These are phyloP conservation scores for Torulaspora quercuum DNA, from an alignment of 805 yeast genomes.

Conservation along the genomic window DNA sequence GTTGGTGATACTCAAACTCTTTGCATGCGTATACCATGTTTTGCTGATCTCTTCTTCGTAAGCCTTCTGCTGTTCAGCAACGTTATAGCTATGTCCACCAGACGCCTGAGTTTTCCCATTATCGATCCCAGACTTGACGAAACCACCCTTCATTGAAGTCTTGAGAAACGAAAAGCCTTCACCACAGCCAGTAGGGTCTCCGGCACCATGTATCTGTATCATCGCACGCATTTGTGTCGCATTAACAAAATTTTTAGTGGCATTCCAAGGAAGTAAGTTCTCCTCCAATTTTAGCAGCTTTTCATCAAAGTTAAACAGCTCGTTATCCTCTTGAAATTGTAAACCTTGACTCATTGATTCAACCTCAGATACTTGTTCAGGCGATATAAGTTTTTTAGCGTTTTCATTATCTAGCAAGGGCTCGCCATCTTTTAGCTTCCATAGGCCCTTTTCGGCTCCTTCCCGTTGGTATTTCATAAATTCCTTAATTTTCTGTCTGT, in stretches of 20 bases:
- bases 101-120: conserved; percentile 43
- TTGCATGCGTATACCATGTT: conserved; percentile 85
- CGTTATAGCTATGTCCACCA: conserved; percentile 71
- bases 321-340: conserved; percentile 78
- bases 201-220: conserved; percentile 91
- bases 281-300: conserved; percentile 67
- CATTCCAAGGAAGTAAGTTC: conserved; percentile 90
- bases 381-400: conserved; percentile 77
- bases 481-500: conserved; percentile 90
- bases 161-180: conserved; percentile 83
- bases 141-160: conserved; percentile 95
- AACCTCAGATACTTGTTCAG: conserved; percentile 82
- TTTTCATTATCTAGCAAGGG: conserved; percentile 71
- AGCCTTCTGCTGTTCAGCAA: conserved; percentile 81
- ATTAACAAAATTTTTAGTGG: conserved; percentile 83
- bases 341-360: conserved; percentile 96
- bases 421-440: conserved; percentile 77
- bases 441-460: conserved; percentile 90
- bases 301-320: conserved; percentile 47
- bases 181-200: conserved; percentile 91
- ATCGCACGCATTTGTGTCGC: conserved; percentile 97
- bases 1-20: conserved; percentile 47
- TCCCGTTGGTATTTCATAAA: conserved; percentile 96
- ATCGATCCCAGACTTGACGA: conserved; percentile 40
- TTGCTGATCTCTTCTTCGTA: conserved; percentile 86